These are phyloP conservation scores for Elongisporangium prolatum DNA, from an alignment of 352 stramenopile genomes.

Conservation along the genomic window DNA sequence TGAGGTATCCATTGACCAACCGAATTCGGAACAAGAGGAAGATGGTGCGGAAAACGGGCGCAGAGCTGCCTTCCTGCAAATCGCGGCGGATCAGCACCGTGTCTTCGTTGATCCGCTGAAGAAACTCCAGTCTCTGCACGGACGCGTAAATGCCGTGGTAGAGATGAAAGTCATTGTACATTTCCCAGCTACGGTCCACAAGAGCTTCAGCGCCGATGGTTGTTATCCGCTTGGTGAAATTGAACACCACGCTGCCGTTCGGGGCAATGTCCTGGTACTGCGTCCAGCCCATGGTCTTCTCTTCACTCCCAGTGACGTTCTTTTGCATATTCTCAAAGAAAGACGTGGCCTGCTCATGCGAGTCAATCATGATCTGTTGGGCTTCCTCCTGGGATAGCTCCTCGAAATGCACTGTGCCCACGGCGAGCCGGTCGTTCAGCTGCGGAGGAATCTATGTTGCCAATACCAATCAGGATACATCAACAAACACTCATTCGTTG, in stretches of 20 bases:
- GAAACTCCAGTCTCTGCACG: conserved; percentile 74
- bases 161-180: conserved; percentile 75
- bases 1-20: conserved; percentile 52
- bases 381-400: conserved; percentile 39
- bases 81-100: conserved; percentile 71
- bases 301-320: conserved; percentile 14
- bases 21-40: conserved; percentile 71
- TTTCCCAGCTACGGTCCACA: conserved; percentile 71
- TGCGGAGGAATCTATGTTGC: conserved; percentile 36
- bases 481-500: not conserved
- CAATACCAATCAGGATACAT: not conserved
- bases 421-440: conserved; percentile 26
- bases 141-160: conserved; percentile 77
- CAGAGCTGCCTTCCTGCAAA: conserved; percentile 49
- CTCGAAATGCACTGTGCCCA: conserved; percentile 64
- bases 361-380: conserved; percentile 65
- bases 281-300: conserved; percentile 81
- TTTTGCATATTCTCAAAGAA: conserved; percentile 63
- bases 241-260: conserved; percentile 70
- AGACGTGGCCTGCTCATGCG: conserved; percentile 56
- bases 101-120: conserved; percentile 75
- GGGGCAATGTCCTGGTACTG: conserved; percentile 62
- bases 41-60: conserved; percentile 71
- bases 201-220: conserved; percentile 60
- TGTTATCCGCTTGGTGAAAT: conserved; percentile 70